Conservation (phyloP, 306 rosid genomes). For the Inga oerstediana region DNA sequence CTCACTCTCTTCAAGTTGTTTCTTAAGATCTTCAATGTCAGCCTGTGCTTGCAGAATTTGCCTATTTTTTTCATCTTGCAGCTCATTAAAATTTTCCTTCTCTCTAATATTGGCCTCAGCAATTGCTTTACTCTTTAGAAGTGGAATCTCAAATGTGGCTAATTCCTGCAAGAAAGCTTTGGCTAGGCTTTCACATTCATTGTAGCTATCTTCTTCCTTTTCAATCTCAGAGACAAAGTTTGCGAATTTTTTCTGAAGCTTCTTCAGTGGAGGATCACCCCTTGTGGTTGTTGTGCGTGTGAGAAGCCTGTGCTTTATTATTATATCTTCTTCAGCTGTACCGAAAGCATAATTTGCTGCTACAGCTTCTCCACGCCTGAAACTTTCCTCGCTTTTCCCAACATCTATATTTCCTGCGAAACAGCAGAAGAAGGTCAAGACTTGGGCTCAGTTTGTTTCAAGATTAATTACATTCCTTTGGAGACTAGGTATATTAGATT, state of each 20-base stretch:
- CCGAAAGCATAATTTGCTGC: background rate
- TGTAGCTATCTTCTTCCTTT: conserved; percentile 56
- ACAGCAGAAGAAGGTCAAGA: background rate
- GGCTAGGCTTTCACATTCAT: conserved; percentile 75
- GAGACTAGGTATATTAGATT: background rate
- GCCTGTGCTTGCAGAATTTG: too few relatives aligned
- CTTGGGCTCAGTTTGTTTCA: background rate
- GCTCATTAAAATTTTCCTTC: too few relatives aligned
- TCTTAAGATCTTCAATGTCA: too few relatives aligned
- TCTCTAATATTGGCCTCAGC: background rate
- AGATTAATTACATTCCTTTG: background rate
- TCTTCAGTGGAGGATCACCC: conserved; percentile 92
- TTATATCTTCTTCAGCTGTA: background rate
- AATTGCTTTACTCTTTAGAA: background rate
- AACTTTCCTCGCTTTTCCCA: background rate
- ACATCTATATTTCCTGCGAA: background rate
- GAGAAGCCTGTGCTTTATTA: background rate
- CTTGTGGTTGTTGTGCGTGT: conserved; percentile 22
- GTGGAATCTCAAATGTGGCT: background rate
- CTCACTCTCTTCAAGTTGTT: too few relatives aligned
- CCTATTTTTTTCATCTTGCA: too few relatives aligned
- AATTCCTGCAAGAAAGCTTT: conserved; percentile 51
- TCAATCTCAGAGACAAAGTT: conserved; percentile 70
- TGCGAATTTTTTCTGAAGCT: conserved; percentile 90
- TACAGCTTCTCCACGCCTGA: background rate